Evolutionary conservation across 2,329 filamentous ascomycete genomes (phyloP).

Genomic region (Trichoderma oligosporum): DNA sequence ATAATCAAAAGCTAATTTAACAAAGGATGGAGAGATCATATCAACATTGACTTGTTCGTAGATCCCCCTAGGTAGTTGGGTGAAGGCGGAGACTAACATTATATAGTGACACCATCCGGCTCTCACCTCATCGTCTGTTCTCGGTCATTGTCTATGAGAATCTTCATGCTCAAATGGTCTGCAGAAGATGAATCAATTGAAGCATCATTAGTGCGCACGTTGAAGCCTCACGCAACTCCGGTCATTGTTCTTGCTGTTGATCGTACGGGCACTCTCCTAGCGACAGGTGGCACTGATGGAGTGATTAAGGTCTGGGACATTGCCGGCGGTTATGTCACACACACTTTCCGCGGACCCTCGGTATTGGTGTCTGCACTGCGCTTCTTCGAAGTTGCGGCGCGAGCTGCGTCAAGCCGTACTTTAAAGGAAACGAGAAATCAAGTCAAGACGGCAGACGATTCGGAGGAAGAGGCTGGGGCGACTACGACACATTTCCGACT

Average conservation of each 20-base stretch:
- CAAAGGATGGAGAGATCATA: slow-evolving; percentile 71
- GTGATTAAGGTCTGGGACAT: slow-evolving; percentile 98
- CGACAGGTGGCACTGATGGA: slow-evolving; percentile 89
- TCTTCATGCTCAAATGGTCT: slow-evolving; percentile 68
- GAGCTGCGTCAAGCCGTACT: slow-evolving; percentile 31
- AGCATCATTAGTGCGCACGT: slow-evolving; percentile 66
- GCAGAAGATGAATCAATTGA: slow-evolving; percentile 56
- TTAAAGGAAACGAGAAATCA: slow-evolving; percentile 36
- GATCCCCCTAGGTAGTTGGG: not conserved
- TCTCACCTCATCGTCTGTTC: slow-evolving; percentile 90
- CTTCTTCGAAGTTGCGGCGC: slow-evolving; percentile 74
- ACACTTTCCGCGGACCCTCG: slow-evolving; percentile 90
- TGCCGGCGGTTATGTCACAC: slow-evolving; percentile 80
- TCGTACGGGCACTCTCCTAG: slow-evolving; percentile 80
- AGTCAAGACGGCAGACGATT: slow-evolving; percentile 30
- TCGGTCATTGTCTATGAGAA: slow-evolving; percentile 90
- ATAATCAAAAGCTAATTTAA: slow-evolving; percentile 8
- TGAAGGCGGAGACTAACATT: slow-evolving; percentile 20
- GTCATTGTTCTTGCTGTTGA: slow-evolving; percentile 85
- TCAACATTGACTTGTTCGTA: slow-evolving; percentile 64
- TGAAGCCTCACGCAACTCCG: slow-evolving; percentile 88
- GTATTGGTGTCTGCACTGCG: slow-evolving; percentile 85
- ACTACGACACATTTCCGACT: slow-evolving; percentile 64
- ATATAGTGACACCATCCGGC: slow-evolving; percentile 75
- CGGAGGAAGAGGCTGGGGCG: slow-evolving; percentile 38